Evolutionary conservation across 148 eudicot genomes (phyloP), one percentile per base, ranked within the genome.

Genomic region (Beta vulgaris): DNA sequence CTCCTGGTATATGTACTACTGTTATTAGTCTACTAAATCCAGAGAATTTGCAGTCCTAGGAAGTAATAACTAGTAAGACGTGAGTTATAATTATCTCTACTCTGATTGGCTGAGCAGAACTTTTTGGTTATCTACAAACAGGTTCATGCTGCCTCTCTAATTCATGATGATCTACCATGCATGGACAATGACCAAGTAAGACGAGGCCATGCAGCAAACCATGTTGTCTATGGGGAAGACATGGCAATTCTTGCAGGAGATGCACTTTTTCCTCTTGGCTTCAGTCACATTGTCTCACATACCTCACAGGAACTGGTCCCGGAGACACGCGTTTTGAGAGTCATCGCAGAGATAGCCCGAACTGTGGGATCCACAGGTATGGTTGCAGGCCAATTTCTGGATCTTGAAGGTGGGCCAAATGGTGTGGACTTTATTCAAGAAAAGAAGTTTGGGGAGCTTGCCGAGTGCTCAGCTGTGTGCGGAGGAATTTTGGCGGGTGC

Each of bases 171-270:
- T 84, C 82, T 93, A 43, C 98, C 98, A 65, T 93, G 90, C 91
- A 93, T 93, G 98, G 98, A 93, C 71, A 93, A 92, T 59, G 98
- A 90, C 80, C 87, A 87, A 57, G 87, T 91, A 23, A 83, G 98
- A 49, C 83, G 98, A 67, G 98, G 96, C 61, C 82, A 81, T 68
- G 97, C 98, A 70, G 91, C 98, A 35, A 93, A 91, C 87, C 98
- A 93, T 82, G 87, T 90, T 0, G 78, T 86, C 35, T 88, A 82
- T 19, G 98, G 98, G 25, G 88, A 86, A 39, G 98, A 89, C 76
- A 91, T 93, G 96, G 98, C 98, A 12, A 91, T 93, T 64, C 87
- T 93, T 10, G 98, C 98, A 0, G 98, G 98, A 40, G 98, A 93
- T 28, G 98, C 98, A 10, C 84, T 93, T 42, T 93, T 93, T 78